phyloP scores from a whole-genome alignment of 1,139 yeast genomes.

The Protomyces macrosporus region DNA sequence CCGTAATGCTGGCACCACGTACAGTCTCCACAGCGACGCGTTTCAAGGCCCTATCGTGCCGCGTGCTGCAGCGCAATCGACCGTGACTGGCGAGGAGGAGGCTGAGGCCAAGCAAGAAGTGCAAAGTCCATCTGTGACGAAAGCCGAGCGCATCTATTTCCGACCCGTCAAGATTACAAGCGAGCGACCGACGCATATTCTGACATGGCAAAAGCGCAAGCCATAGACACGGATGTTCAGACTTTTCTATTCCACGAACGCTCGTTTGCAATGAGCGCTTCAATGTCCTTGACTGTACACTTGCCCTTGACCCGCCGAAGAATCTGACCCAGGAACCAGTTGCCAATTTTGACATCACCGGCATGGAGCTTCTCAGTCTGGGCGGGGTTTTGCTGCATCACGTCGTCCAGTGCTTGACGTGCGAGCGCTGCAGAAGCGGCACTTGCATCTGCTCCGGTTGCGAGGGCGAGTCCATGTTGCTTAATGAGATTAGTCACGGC shows the following conservation, averaged over 20 bases:
- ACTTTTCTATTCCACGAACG: background rate
- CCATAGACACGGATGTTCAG: background rate
- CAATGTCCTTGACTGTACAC: conserved; percentile 28
- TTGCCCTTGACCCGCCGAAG: conserved; percentile 70
- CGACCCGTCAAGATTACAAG: background rate
- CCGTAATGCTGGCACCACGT: too few species aligned
- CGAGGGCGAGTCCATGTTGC: conserved; percentile 49
- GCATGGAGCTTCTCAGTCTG: conserved; percentile 53
- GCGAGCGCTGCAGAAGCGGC: conserved; percentile 39
- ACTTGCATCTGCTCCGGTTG: background rate
- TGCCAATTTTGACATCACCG: conserved; percentile 59
- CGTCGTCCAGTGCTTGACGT: conserved; percentile 46
- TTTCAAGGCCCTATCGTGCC: too few species aligned
- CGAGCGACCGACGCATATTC: background rate
- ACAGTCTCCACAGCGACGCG: too few species aligned
- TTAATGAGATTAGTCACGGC: conserved; percentile 47
- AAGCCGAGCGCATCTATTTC: background rate
- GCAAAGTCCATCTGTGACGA: background rate
- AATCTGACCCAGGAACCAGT: conserved; percentile 75
- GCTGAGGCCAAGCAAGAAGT: background rate
- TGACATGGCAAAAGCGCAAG: background rate
- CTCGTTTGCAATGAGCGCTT: background rate
- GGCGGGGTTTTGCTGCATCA: conserved; percentile 50
- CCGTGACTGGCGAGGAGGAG: too few species aligned
- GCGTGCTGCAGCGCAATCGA: too few species aligned